Evolutionary conservation across 208 protist genomes (phyloP), one percentile per base, ranked within the genome.

Genomic region (Crithidia fasciculata): DNA sequence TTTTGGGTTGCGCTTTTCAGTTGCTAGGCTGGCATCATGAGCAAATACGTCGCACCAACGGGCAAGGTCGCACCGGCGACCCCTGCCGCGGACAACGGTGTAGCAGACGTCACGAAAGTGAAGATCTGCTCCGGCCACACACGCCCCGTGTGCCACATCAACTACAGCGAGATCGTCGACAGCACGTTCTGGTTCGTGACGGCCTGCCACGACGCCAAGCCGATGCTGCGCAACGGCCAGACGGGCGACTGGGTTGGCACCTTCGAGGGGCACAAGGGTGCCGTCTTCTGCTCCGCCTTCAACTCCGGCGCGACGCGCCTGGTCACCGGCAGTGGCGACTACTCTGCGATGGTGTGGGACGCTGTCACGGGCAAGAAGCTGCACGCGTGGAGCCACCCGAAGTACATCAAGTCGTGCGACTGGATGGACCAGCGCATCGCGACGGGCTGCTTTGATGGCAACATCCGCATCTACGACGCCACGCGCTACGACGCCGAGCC

Each of bases 171-270:
- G 47, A 94, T 97, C 43, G 80, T 96, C 58, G 92, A 97, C 62
- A 89, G 89, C 59, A 96, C 94, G 3, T 96, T 92, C 72, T 97
- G 94, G 92, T 93, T 97, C 82, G 92, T 95, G 44, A 95, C 90
- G 39, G 89, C 91, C 4, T 97, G 91, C 78, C 91, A 96, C 72
- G 95, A 98, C 71, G 83, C 93, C 12, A 96, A 96, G 59, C 93
- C 97, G 10, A 97, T 98, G 93, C 77, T 98, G n/a, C 85, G 95
- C 49, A 96, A 97, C 65, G 96, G 97, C 9, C 88, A 98, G 74
- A 98, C 95, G 8, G 96, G 97, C 43, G 97, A 98, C 74, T 99
- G 97, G 96, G 95, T 99, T 28, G 97, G 97, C 36, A 98, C 95
- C 8, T 98, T 98, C 68, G 93, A 97, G 66, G 97, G 95, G 5